Evolutionary conservation across 305 asterid genomes (phyloP), one percentile per base, ranked within the genome.

Genomic region (Salvia sclarea): DNA sequence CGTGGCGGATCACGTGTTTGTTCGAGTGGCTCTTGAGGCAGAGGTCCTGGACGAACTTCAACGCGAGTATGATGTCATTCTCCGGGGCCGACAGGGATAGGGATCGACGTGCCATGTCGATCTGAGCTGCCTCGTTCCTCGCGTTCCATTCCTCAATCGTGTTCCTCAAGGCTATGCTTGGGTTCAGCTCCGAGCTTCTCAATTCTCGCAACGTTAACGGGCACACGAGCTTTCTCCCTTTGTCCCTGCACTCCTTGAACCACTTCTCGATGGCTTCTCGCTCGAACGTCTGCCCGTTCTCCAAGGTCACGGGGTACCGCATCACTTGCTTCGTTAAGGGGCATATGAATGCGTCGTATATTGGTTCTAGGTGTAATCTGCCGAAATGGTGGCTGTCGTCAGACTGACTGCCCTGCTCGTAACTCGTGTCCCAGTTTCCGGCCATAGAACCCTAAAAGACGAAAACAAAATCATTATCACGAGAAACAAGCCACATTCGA

Each of bases 131-230:
- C 77, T 87, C 98, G 24, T 91, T 91, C 79, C 99, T 88, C 0
- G 98, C 98, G 61, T 87, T 89, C 99, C 99, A 94, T 75, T 94
- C 95, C 78, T 86, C 98, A 8, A 94, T 94, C 0, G 99, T 88
- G 80, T 85, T 82, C 57, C 95, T 75, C 57, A 94, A 76, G 61
- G 97, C 97, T 67, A 94, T 89, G 61, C 99, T 87, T 16, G 99
- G 93, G 74, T 88, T 94, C 50, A 94, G 78, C 57, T 94, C 98
- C 0, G 79, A 76, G 74, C 88, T 91, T 69, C 85, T 84, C 66
- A 94, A 58, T 75, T 87, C 98, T 70, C 88, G 80, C 59, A 83
- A 78, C 4, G 99, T 89, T 69, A 87, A 55, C 0, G 98, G 99
- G 84, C 99, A 94, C 38, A 84, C 83, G 0, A 79, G 82, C 80